Percentiles rank a stretch among this genome's conserved stretches.
phyloP scores from a whole-genome alignment of 2,329 filamentous ascomycete species.

The Diatrype stigma region DNA sequence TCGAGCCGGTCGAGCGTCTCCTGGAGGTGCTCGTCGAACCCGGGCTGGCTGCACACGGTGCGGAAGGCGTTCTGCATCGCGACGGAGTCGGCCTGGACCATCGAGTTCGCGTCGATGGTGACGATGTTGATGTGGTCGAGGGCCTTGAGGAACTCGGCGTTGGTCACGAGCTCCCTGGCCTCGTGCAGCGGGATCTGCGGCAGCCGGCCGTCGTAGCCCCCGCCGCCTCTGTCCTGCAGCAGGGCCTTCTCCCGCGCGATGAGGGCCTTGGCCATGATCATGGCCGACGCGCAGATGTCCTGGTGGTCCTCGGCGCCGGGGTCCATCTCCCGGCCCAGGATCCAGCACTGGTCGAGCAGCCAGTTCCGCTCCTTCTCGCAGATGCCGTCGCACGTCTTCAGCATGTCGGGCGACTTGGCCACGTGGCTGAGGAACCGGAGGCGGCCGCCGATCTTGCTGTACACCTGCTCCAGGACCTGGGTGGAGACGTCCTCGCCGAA shows the following conservation, averaged over 20 bases:
- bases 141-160: constrained; percentile 51
- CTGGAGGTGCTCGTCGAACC: constrained; percentile 49
- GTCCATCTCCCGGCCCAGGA: constrained; percentile 66
- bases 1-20: constrained; percentile 49
- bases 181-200: constrained; percentile 47
- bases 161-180: constrained; percentile 50
- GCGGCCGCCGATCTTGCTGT: constrained; percentile 49
- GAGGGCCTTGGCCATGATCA: constrained; percentile 54
- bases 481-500: constrained; percentile 36
- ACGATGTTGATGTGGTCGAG: constrained; percentile 57
- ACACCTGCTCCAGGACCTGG: constrained; percentile 44
- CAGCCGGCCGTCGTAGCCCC: constrained; percentile 36
- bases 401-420: constrained; percentile 48
- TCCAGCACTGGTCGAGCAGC: constrained; percentile 74
- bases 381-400: constrained; percentile 51
- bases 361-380: constrained; percentile 68
- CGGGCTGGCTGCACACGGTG: constrained; percentile 44
- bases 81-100: constrained; percentile 52
- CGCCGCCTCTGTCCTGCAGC: constrained; percentile 8
- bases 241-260: constrained; percentile 42
- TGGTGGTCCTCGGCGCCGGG: constrained; percentile 65
- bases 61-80: constrained; percentile 57
- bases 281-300: constrained; percentile 51
- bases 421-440: constrained; percentile 50
- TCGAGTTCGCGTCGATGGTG: constrained; percentile 51